phyloP scores from a whole-genome alignment of 106 monocot genomes.

The Acorus calamus region DNA sequence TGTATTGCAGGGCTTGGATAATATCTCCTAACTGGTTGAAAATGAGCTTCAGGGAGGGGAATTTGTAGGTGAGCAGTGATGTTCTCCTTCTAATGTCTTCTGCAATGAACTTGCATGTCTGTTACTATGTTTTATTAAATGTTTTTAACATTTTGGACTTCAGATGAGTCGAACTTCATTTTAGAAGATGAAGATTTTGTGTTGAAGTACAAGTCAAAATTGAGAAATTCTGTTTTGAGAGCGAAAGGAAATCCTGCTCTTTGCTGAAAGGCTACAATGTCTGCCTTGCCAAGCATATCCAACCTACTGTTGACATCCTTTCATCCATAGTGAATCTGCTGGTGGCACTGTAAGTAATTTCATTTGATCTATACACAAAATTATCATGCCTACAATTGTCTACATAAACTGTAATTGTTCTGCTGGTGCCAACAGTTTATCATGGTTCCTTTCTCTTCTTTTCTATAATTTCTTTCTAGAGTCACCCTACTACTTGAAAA shows the following conservation, averaged over 20 bases:
- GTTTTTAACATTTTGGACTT: neutral
- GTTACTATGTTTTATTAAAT: neutral
- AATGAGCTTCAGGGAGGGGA: slow-evolving; percentile 44
- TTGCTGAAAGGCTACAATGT: slow-evolving; percentile 54
- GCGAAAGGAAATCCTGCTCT: slow-evolving; percentile 37
- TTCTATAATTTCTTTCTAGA: too few relatives aligned
- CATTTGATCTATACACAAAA: too few relatives aligned
- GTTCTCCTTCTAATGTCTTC: neutral
- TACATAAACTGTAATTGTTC: too few relatives aligned
- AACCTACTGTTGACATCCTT: slow-evolving; percentile 45
- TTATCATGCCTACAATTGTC: too few relatives aligned
- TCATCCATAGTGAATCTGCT: slow-evolving; percentile 45
- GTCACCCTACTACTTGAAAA: too few relatives aligned
- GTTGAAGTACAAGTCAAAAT: slow-evolving; percentile 43
- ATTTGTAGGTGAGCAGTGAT: slow-evolving; percentile 44
- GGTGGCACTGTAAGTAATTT: slow-evolving; percentile 58
- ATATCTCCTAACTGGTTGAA: slow-evolving; percentile 73
- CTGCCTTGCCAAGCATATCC: slow-evolving; percentile 56
- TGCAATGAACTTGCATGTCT: neutral
- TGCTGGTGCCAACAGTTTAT: too few relatives aligned
- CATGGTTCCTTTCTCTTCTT: too few relatives aligned
- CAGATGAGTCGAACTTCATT: slow-evolving; percentile 50
- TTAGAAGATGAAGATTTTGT: slow-evolving; percentile 56
- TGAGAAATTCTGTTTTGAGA: slow-evolving; percentile 51
- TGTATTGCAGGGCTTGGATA: slow-evolving; percentile 58